These are phyloP conservation scores for Suillus spraguei DNA, from an alignment of 768 basidiomycete genomes.

Conservation along the genomic window DNA sequence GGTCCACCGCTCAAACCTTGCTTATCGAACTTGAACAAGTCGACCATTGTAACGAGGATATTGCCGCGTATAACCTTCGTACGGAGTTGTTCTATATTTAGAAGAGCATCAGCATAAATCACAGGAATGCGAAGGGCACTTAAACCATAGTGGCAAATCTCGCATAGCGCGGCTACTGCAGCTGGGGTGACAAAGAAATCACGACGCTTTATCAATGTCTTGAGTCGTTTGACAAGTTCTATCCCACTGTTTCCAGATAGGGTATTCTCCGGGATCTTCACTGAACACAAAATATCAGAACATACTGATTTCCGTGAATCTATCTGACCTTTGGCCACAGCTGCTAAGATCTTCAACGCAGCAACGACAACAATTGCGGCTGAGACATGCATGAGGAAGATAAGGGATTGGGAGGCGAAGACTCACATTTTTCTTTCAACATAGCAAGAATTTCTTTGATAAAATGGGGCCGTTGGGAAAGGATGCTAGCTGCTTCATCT, in stretches of 20 bases:
- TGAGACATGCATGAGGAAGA: slow-evolving; percentile 20
- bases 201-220: slow-evolving; percentile 22
- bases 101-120: slow-evolving; percentile 6
- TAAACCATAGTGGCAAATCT: slow-evolving; percentile 26
- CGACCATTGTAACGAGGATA: slow-evolving; percentile 20
- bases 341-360: slow-evolving; percentile 22
- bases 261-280: slow-evolving; percentile 8
- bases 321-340: slow-evolving; percentile 16
- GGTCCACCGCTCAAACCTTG: neutral
- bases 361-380: slow-evolving; percentile 26
- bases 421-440: slow-evolving; percentile 20
- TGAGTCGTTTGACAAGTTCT: slow-evolving; percentile 16
- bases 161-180: slow-evolving; percentile 27
- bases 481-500: slow-evolving; percentile 17
- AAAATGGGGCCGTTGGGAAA: neutral
- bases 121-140: neutral
- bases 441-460: neutral
- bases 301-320: neutral
- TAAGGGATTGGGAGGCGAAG: neutral
- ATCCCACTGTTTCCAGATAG: slow-evolving; percentile 15
- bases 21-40: slow-evolving; percentile 18
- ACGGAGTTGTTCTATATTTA: slow-evolving; percentile 22
- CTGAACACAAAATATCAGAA: neutral
- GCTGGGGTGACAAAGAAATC: slow-evolving; percentile 34
- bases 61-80: slow-evolving; percentile 18